A percentile compares a stretch with the other conserved stretches of the same genome.
These are phyloP conservation scores for Cladosporium sp. DNA, from an alignment of 2,329 filamentous ascomycete genomes.

Conservation along the genomic window DNA sequence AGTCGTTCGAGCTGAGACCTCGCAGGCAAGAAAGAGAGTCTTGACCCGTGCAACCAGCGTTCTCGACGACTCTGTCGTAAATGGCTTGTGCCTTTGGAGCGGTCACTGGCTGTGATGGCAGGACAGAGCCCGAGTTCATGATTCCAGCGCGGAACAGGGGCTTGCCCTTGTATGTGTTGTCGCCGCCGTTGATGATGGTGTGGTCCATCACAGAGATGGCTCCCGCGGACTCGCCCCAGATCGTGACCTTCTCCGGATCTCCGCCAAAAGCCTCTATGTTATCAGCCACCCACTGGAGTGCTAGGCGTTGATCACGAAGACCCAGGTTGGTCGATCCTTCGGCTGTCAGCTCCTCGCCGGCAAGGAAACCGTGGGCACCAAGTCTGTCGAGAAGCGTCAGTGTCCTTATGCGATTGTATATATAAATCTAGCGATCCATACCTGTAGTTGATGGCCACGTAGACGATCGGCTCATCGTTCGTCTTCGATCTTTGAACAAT, in stretches of 20 bases:
- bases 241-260: constrained; percentile 42
- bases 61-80: constrained; percentile 38
- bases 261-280: constrained; percentile 58
- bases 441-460: constrained; percentile 27
- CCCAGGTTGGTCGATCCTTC: constrained; percentile 51
- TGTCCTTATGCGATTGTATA: no score
- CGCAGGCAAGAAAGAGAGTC: constrained; percentile 47
- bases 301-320: constrained; percentile 54
- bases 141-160: constrained; percentile 69
- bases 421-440: constrained; percentile 15
- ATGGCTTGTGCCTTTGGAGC: constrained; percentile 58
- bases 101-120: constrained; percentile 50
- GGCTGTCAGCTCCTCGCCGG: constrained; percentile 26
- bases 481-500: constrained; percentile 13
- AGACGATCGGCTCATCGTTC: constrained; percentile 35
- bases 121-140: constrained; percentile 65
- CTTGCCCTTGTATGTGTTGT: constrained; percentile 68
- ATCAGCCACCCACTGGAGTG: constrained; percentile 54
- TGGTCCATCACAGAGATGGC: constrained; percentile 46
- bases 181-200: constrained; percentile 65
- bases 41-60: constrained; percentile 41
- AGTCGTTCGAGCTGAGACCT: constrained; percentile 38
- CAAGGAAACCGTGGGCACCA: constrained; percentile 14
- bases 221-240: constrained; percentile 18
- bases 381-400: constrained; percentile 28